Evolutionary conservation across 192 early-diverging fungal species (phyloP).

Genomic region (Umbelopsis vinacea): DNA sequence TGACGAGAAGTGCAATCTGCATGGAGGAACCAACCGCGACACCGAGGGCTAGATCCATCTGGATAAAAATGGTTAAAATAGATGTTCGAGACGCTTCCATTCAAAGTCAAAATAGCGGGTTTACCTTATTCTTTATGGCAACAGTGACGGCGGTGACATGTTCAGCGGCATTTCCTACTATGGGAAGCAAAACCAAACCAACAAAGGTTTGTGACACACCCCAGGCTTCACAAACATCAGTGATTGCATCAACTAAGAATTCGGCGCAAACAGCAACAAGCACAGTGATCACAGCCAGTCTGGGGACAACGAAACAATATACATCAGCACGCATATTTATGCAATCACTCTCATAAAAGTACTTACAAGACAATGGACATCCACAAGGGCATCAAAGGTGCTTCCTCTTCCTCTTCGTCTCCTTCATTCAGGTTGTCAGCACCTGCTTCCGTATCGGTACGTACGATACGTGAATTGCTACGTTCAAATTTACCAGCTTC

Average conservation of each 20-base stretch:
- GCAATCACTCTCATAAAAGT: constrained; percentile 27
- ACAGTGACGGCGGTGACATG: constrained; percentile 83
- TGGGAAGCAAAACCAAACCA: constrained; percentile 88
- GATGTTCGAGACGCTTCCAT: no score
- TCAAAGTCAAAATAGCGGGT: background rate
- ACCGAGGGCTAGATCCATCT: constrained; percentile 88
- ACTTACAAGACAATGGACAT: constrained; percentile 37
- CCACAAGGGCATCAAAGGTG: constrained; percentile 57
- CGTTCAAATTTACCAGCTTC: constrained; percentile 5
- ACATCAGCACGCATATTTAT: background rate
- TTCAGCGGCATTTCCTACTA: constrained; percentile 91
- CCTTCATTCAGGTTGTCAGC: constrained; percentile 34
- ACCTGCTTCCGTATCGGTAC: constrained; percentile 23
- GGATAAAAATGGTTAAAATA: background rate
- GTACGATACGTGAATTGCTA: constrained; percentile 12
- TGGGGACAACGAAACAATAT: background rate
- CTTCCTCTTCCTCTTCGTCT: constrained; percentile 69
- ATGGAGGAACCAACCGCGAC: constrained; percentile 89
- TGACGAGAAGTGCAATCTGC: constrained; percentile 86
- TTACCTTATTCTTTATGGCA: constrained; percentile 77
- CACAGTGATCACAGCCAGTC: constrained; percentile 67
- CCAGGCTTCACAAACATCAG: constrained; percentile 72
- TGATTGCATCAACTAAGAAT: constrained; percentile 81
- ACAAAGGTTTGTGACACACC: constrained; percentile 83
- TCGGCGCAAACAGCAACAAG: constrained; percentile 84